Base-by-base conservation (phyloP, 495 filamentous ascomycete species). In the Emericellopsis terricola region DNA sequence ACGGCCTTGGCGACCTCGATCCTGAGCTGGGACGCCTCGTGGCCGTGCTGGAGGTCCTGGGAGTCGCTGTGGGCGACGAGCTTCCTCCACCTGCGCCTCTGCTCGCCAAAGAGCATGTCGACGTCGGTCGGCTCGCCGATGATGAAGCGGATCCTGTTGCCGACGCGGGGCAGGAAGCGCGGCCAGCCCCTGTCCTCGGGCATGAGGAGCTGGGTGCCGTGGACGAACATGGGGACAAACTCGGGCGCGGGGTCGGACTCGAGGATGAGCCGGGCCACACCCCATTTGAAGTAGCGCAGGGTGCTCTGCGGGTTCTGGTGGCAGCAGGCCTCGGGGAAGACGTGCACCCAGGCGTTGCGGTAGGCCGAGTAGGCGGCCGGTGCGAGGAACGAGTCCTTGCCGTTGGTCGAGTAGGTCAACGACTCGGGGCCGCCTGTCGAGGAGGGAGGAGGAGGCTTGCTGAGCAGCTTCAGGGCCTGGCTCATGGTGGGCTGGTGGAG, bases 271-370 rank as follows among this genome's bases (percentile, higher is more conserved):
- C 89, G 71, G 3, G 86, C 78, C 5, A 94, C 60, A 4, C 89
- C 89, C 89, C 89, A 97, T 53, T 89, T 92, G 69, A 94, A 94
- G 59, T 97, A 97, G 8, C 87, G 78, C 69, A 94, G 77, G 23
- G 73, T 70, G 41, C 75, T 72, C 19, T 64, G 52, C 2, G 78
- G 71, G 37, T 85, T 72, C 58, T 97, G 89, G 55, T 96, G 86
- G 15, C 94, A 80, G 41, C 76, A 77, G 10, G 84, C 89, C 53
- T 97, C 89, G 23, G 89, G 89, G 56, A 94, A 97, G 28, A 96
- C 78, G 55, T 97, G 89, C 2, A 96, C 59, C 89, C 87, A 94
- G 26, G 65, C 64, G 53, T 79, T 60, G 19, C 62, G 59, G 34
- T 69, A 61, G n/a, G 31, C 42, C 0, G 55, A 38, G 49, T 68